Percentiles rank a stretch among this genome's conserved stretches.
phyloP scores from a whole-genome alignment of 441 rosid genomes.

The Croton setiger region DNA sequence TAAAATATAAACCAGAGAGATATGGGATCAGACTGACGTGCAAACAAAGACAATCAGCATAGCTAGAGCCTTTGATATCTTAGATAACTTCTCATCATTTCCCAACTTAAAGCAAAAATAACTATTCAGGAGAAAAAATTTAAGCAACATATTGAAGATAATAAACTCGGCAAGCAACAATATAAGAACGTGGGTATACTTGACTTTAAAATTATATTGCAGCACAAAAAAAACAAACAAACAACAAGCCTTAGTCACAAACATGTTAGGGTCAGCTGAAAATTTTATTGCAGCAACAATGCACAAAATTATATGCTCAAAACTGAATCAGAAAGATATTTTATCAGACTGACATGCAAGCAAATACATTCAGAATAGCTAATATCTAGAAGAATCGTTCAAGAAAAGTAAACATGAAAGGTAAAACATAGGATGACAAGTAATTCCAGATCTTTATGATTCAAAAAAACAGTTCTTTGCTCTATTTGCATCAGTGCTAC shows the following conservation, averaged over 20 bases:
- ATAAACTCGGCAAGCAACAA: not conserved
- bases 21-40: constrained; percentile 55
- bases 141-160: not conserved
- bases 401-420: not conserved
- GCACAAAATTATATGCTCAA: not conserved
- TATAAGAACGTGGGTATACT: not conserved
- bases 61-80: constrained; percentile 27
- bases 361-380: constrained; percentile 35
- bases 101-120: constrained; percentile 18
- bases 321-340: not conserved
- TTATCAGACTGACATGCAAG: constrained; percentile 61
- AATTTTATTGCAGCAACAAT: too few relatives aligned
- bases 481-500: not conserved
- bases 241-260: too few relatives aligned
- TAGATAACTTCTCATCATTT: constrained; percentile 29
- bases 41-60: constrained; percentile 41
- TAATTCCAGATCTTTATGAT: not conserved
- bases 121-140: not conserved
- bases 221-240: not conserved
- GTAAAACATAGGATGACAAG: not conserved
- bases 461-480: not conserved
- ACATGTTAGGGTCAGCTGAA: too few relatives aligned
- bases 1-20: not conserved
- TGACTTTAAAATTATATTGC: not conserved
- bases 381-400: not conserved